Conservation (phyloP, 495 filamentous ascomycete species). For the Alectoria sarmentosa region DNA sequence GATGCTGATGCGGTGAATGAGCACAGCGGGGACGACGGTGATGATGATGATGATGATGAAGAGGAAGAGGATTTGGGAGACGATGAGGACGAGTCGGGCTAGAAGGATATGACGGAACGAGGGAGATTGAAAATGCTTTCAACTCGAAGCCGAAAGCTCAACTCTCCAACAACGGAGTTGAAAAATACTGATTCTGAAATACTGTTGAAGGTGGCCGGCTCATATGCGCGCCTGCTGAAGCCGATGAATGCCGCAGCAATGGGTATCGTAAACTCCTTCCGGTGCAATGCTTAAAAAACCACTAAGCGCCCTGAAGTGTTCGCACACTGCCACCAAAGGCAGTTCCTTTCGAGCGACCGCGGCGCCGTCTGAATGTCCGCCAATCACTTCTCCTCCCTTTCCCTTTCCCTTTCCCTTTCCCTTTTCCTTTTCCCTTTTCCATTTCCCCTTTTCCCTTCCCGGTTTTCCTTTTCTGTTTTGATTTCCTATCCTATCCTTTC, state of each 20-base stretch:
- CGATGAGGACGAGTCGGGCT: background rate
- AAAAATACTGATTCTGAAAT: background rate
- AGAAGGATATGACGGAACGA: background rate
- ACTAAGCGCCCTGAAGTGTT: background rate
- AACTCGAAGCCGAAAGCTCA: background rate
- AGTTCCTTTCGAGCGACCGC: background rate
- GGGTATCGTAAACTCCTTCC: constrained; percentile 4
- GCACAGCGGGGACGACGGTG: background rate
- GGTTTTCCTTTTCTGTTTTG: background rate
- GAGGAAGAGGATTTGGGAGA: background rate
- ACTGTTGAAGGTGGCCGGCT: background rate
- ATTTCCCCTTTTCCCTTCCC: background rate
- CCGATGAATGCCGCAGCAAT: background rate
- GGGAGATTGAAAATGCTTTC: background rate
- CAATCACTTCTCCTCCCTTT: background rate
- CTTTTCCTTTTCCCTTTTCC: background rate
- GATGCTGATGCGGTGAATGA: background rate
- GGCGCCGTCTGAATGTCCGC: background rate
- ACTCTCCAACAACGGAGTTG: background rate
- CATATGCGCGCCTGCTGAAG: background rate
- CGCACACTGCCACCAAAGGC: background rate
- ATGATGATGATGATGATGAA: background rate
- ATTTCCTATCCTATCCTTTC: background rate
- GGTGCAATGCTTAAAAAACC: background rate
- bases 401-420: background rate